A percentile compares a stretch with the other conserved stretches of the same genome.
Conservation (phyloP, 1,139 yeast species). For the Hansenula lynferdii region DNA sequence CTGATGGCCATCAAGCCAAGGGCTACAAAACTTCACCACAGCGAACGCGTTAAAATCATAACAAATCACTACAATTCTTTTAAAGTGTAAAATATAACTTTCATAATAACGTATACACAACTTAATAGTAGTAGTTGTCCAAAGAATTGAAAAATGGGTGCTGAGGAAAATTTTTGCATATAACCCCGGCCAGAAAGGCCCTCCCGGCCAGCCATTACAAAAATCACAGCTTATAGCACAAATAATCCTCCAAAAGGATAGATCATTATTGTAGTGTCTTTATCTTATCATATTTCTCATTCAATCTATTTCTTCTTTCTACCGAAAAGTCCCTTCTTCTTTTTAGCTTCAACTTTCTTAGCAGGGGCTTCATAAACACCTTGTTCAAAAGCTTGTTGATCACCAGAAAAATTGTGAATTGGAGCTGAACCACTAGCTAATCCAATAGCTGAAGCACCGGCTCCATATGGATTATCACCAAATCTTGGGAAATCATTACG, state of each 20-base stretch:
- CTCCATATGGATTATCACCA: conserved; percentile 30
- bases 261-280: neutral
- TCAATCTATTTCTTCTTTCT: conserved; percentile 45
- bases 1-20: too few species aligned
- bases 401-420: conserved; percentile 20
- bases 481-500: conserved; percentile 49
- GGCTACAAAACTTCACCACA: too few species aligned
- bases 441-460: neutral
- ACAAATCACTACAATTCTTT: too few species aligned
- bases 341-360: conserved; percentile 36
- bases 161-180: too few species aligned
- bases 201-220: too few species aligned
- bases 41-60: too few species aligned
- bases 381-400: conserved; percentile 44
- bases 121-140: too few species aligned
- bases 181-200: too few species aligned
- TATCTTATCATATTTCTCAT: neutral
- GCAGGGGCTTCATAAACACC: conserved; percentile 62
- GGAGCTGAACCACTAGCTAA: conserved; percentile 5
- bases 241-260: neutral
- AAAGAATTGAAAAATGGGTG: too few species aligned
- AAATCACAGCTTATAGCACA: too few species aligned
- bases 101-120: too few species aligned
- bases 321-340: conserved; percentile 74
- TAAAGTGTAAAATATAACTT: too few species aligned